phyloP scores from a whole-genome alignment of 257 asterid species.

The Fraxinus anomala region DNA sequence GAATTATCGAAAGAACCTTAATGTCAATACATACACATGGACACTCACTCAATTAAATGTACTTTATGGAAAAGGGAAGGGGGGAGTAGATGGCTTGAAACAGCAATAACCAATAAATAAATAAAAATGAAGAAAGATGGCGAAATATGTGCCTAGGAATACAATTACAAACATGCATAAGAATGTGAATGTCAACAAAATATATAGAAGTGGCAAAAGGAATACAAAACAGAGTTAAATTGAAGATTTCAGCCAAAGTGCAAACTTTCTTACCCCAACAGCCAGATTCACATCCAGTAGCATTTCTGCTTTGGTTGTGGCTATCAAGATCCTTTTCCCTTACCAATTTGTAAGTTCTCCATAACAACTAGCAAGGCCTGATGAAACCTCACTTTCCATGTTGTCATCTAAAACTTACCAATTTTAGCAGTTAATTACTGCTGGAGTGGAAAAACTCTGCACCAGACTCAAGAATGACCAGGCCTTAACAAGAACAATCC shows the following conservation, averaged over 20 bases:
- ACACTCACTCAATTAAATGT: not conserved
- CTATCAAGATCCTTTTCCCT: not conserved
- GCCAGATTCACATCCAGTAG: not conserved
- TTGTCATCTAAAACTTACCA: not conserved
- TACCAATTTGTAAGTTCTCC: no score
- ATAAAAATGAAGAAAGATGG: not conserved
- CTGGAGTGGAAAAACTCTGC: not conserved
- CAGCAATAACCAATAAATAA: not conserved
- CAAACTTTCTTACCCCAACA: not conserved
- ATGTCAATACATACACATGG: no score
- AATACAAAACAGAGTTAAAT: not conserved
- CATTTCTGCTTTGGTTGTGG: not conserved
- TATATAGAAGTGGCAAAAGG: not conserved
- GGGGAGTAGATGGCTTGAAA: not conserved
- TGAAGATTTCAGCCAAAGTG: not conserved
- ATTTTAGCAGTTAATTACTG: no score
- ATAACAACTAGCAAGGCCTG: no score
- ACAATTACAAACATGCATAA: not conserved
- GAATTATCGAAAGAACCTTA: no score
- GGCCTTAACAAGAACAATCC: not conserved
- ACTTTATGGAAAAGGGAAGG: no score
- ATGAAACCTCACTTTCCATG: not conserved
- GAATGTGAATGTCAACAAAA: not conserved
- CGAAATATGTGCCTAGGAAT: not conserved
- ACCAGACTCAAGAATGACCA: not conserved